Evolutionary conservation across 2,329 filamentous ascomycete species (phyloP).

Genomic region (Fusarium sambucinum): DNA sequence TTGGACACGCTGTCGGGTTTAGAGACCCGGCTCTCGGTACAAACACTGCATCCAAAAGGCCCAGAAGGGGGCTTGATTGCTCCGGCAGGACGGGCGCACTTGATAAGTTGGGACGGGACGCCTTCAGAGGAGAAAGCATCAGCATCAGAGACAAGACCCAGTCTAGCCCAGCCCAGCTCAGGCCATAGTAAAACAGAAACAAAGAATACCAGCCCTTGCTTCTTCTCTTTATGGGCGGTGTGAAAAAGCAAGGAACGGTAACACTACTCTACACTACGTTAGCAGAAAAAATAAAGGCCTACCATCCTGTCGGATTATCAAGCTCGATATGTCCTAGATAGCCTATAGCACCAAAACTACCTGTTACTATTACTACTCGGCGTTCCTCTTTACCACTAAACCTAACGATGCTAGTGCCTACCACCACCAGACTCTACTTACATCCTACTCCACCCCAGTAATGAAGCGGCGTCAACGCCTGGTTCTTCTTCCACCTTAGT

Average conservation of each 20-base stretch:
- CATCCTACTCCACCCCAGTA: constrained; percentile 41
- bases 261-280: background rate
- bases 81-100: constrained; percentile 33
- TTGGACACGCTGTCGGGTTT: constrained; percentile 39
- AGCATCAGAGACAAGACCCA: background rate
- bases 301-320: constrained; percentile 31
- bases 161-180: background rate
- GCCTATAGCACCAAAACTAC: constrained; percentile 26
- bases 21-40: constrained; percentile 46
- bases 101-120: background rate
- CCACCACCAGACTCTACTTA: constrained; percentile 11
- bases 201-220: constrained; percentile 8
- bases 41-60: constrained; percentile 7
- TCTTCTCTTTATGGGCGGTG: background rate
- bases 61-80: constrained; percentile 29
- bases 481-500: constrained; percentile 21
- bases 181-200: constrained; percentile 19
- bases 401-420: constrained; percentile 1
- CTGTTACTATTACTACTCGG: constrained; percentile 7
- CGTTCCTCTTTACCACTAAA: background rate
- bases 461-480: constrained; percentile 47
- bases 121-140: constrained; percentile 2
- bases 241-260: background rate
- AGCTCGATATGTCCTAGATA: constrained; percentile 38
- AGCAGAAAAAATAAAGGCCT: background rate